A percentile compares a stretch with the other conserved stretches of the same genome.
Conservation (phyloP, 192 early-diverging fungal genomes). For the Coemansia sp. region DNA sequence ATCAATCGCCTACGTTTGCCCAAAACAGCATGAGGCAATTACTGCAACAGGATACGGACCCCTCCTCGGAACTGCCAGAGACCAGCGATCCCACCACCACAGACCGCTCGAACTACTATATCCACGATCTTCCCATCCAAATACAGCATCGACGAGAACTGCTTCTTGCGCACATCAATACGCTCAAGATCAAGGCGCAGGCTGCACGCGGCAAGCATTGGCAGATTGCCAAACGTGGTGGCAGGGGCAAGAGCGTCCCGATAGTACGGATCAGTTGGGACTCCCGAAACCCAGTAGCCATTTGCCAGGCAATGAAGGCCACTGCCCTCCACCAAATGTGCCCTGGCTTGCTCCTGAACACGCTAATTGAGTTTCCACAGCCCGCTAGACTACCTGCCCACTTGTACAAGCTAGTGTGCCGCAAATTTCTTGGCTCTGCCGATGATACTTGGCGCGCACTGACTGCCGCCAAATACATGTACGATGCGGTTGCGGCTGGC, state of each 20-base stretch:
- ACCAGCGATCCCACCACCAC: too few species aligned
- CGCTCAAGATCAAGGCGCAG: slow-evolving; percentile 11
- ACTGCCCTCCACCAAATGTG: slow-evolving; percentile 7
- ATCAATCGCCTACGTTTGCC: too few species aligned
- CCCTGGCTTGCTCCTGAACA: slow-evolving; percentile 25
- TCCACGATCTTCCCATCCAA: neutral
- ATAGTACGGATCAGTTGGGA: too few species aligned
- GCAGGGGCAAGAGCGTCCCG: neutral
- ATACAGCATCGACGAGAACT: slow-evolving; percentile 7
- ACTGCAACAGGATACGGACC: too few species aligned
- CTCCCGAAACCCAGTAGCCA: neutral
- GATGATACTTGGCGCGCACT: neutral
- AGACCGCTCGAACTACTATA: too few species aligned
- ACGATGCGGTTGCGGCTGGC: neutral
- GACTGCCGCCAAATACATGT: neutral
- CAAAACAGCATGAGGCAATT: too few species aligned
- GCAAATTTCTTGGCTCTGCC: neutral
- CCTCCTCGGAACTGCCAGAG: too few species aligned
- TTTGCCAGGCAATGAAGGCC: slow-evolving; percentile 6
- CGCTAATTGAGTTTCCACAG: slow-evolving; percentile 15
- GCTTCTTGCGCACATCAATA: slow-evolving; percentile 16
- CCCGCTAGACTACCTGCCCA: neutral
- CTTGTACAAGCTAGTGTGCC: slow-evolving; percentile 7
- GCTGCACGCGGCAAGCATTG: slow-evolving; percentile 17
- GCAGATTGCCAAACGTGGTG: neutral